phyloP scores from a whole-genome alignment of 495 filamentous ascomycete species.

The Lasiosphaeria miniovina region DNA sequence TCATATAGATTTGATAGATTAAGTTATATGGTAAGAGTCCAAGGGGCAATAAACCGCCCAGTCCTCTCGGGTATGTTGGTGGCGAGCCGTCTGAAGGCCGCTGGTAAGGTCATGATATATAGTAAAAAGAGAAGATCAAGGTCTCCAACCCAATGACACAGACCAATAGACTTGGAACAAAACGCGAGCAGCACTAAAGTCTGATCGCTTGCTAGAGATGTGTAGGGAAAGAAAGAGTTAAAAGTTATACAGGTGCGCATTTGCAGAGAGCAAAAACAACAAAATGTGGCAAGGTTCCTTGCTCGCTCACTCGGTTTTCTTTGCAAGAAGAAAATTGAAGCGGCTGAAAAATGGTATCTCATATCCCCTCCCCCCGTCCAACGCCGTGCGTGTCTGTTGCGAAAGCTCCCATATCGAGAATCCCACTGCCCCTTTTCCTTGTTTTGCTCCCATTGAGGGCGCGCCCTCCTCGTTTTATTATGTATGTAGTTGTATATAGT shows the following conservation, averaged over 20 bases:
- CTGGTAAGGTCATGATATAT: no score
- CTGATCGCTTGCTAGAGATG: neutral
- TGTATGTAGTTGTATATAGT: neutral
- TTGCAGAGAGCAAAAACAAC: neutral
- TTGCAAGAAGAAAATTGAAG: neutral
- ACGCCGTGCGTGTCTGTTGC: neutral
- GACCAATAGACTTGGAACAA: no score
- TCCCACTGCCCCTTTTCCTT: neutral
- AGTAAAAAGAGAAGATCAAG: no score
- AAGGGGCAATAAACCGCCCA: no score
- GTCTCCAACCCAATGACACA: no score
- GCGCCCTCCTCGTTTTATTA: neutral
- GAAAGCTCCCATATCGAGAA: neutral
- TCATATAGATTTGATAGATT: no score
- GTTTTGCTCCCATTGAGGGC: neutral
- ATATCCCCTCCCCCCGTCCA: neutral
- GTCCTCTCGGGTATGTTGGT: no score
- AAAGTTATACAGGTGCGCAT: neutral
- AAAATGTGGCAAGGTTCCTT: neutral
- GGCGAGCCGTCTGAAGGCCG: no score
- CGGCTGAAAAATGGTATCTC: neutral
- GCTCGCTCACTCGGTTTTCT: neutral
- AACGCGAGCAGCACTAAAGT: no score
- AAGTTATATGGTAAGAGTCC: no score
- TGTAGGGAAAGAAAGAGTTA: neutral